Base-by-base conservation (phyloP, 306 rosid species). In the Vigna unguiculata region DNA sequence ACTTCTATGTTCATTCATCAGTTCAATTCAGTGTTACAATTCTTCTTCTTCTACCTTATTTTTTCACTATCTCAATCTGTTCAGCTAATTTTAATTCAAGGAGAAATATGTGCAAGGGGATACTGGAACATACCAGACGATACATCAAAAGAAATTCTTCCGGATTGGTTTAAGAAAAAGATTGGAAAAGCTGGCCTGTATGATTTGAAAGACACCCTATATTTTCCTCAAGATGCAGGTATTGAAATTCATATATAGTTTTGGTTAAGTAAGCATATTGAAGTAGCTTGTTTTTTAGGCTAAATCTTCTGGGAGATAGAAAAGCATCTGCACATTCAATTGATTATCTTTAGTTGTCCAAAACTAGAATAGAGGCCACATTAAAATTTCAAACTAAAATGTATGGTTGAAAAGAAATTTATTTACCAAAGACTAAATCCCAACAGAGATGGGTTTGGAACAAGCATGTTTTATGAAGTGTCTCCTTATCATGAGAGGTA, bases 181-280 rank as follows among this genome's bases (percentile, higher is more conserved):
- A 78, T 91, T 60, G 83, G 83, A 81, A 83, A 72, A 49, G 71
- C 74, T 55, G 93, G 86, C 62, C 85, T 92, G 9, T 72, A 82
- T 80, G 83, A 87, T 68, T 41, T 91, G 82, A 87, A 83, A 54
- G 87, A 89, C 25, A 64, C 87, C 76, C 79, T 95, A 53, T 95
- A 95, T 83, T 91, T 95, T 80, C 89, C 99, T 64, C 91, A 88
- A 75, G 83, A 82, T 76, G 83, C 93, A 80, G 96, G 98, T 92
- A 81, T 71, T 57, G 49, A 62, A 34, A 34, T 13, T 40, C 16
- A 40, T 67, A 36, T 25, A 2, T 10, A 47, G 30, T 64, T 76
- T 34, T 46, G 52, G 67, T 54, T 64, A 52, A 52, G 71, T 64
- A 59, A 24, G 53, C 21, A 47, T 2, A 22, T 25, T 41, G 55